Percentiles rank a stretch among this genome's conserved stretches.
phyloP scores from a whole-genome alignment of 768 basidiomycete species.

The Leccinellum rugosiceps region DNA sequence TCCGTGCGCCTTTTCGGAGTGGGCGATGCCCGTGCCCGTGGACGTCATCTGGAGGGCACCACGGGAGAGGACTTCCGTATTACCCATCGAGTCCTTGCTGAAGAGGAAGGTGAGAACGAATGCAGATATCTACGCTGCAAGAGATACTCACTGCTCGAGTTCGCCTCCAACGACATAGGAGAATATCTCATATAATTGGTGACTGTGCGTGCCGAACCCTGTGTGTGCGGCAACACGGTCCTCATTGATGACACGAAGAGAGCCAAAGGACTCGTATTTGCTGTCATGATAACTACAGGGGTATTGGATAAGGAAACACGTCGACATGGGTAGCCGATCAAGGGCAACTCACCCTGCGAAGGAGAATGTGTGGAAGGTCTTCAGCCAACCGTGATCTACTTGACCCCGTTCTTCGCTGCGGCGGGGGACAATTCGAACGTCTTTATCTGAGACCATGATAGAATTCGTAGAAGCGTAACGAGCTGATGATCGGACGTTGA shows the following conservation, averaged over 20 bases:
- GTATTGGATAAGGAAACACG: background rate
- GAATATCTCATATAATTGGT: conserved; percentile 89
- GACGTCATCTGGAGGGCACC: conserved; percentile 92
- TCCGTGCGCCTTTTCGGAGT: conserved; percentile 65
- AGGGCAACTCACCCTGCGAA: conserved; percentile 58
- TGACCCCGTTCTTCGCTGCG: conserved; percentile 63
- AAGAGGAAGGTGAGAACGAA: background rate
- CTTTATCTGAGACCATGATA: conserved; percentile 18
- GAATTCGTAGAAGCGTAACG: background rate
- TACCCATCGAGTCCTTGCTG: conserved; percentile 90
- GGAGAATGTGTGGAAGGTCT: conserved; percentile 83
- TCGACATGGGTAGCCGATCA: background rate
- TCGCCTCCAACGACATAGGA: conserved; percentile 78
- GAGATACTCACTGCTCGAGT: conserved; percentile 67
- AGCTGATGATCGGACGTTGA: background rate
- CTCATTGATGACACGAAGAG: conserved; percentile 89
- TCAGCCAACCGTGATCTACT: conserved; percentile 83
- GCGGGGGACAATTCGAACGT: conserved; percentile 45
- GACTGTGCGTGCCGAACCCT: conserved; percentile 85
- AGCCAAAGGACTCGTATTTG: conserved; percentile 58
- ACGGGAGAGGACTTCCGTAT: conserved; percentile 82
- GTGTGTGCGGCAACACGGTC: conserved; percentile 73
- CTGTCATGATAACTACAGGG: conserved; percentile 55
- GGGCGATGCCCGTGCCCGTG: conserved; percentile 87
- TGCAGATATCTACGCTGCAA: background rate